Evolutionary conservation across 106 monocot genomes (phyloP).

Genomic region (Posidonia australis): DNA sequence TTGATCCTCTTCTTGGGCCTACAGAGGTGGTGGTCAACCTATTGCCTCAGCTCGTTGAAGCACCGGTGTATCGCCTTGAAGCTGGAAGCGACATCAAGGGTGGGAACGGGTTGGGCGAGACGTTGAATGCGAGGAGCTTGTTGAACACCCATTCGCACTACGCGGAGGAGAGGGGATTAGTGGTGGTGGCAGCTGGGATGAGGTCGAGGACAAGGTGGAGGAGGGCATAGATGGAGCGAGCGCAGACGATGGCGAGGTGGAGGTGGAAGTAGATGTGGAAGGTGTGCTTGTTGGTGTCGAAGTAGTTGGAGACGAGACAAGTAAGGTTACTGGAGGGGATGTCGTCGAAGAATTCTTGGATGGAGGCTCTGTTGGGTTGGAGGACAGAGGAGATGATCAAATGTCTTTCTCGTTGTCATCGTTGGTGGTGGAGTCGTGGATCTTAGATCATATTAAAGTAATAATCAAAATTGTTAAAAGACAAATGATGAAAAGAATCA

Average conservation of each 20-base stretch:
- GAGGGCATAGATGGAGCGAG: slow-evolving; percentile 44
- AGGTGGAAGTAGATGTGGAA: slow-evolving; percentile 57
- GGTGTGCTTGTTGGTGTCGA: slow-evolving; percentile 51
- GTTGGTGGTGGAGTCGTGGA: not conserved
- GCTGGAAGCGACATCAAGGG: not conserved
- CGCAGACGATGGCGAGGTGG: slow-evolving; percentile 26
- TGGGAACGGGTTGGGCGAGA: slow-evolving; percentile 49
- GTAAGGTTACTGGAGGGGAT: slow-evolving; percentile 27
- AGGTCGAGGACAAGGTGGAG: slow-evolving; percentile 38
- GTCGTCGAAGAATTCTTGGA: not conserved
- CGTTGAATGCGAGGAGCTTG: slow-evolving; percentile 19
- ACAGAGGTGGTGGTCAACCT: slow-evolving; percentile 31
- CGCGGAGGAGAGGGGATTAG: slow-evolving; percentile 10
- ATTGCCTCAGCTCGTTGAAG: slow-evolving; percentile 35
- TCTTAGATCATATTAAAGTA: not conserved
- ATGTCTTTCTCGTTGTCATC: not conserved
- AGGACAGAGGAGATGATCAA: not conserved
- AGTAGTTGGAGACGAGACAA: slow-evolving; percentile 42
- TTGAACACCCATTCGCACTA: slow-evolving; percentile 48
- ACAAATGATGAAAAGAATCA: too few species aligned
- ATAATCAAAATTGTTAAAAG: too few species aligned
- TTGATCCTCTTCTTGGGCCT: slow-evolving; percentile 23
- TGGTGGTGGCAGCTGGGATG: slow-evolving; percentile 14
- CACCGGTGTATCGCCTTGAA: slow-evolving; percentile 33
- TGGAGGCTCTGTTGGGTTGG: not conserved